Base-by-base conservation (phyloP, 2,329 filamentous ascomycete genomes). In the Septoria linicola region DNA sequence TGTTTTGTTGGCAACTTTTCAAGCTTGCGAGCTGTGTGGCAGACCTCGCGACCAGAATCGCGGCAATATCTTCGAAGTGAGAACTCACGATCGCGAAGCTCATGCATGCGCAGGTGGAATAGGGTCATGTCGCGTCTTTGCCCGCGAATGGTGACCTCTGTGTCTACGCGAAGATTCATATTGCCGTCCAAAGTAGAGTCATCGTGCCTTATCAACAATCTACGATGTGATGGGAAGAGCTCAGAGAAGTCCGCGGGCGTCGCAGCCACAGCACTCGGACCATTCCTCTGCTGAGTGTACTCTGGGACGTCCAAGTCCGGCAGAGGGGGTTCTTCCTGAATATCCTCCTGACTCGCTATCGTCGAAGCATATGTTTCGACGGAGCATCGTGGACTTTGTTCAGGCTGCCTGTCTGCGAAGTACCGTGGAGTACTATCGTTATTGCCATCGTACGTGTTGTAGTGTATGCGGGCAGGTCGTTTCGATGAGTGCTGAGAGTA, bases 61-160 rank as follows among this genome's bases (percentile, higher is more conserved):
- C 93, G 84, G 70, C 89, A 93, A 71, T 99, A 97, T 41, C 92
- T 83, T 23, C 92, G 84, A 21, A 97, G 78, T 1, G 91, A 96
- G 71, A 96, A 96, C 55, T 95, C 88, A 42, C 93, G 83, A 61
- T 83, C 84, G 64, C 83, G 84, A 49, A 97, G 75, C 69, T 97
- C 89, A 68, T 96, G 85, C 89, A 99, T 96, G 63, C 90, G 87
- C 54, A 97, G 77, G 70, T 99, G 92, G 72, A 96, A 97, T 41
- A 99, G 83, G 4, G 84, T 88, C 63, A 87, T 81, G 61, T 83
- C 82, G 32, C 54, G 56, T 49, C 48, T 53, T 57, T 83, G 80
- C 35, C 78, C 80, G 20, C 79, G 78, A 20, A 75, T 73, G 20
- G 74, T 72, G 39, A 88, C 80, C 57, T 87, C 76, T 4, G 89